Conservation (phyloP, 805 yeast species). For the Zygotorulaspora chibaensis region DNA sequence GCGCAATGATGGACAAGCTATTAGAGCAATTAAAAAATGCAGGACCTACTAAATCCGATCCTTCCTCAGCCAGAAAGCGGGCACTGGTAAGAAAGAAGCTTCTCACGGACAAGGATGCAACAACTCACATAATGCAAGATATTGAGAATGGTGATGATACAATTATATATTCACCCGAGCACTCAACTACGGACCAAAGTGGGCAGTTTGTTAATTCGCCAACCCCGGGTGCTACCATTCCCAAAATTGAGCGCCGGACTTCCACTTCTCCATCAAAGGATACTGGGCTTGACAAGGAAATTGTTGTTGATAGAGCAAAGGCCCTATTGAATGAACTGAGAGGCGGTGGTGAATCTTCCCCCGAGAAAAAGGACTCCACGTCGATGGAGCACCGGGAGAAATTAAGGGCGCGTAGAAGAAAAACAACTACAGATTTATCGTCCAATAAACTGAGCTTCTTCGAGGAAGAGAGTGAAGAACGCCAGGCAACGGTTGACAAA, state of each 20-base stretch:
- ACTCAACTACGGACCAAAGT: conserved; percentile 1
- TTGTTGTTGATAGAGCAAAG: conserved; percentile 50
- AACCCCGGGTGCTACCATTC: conserved; percentile 6
- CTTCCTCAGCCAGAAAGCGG: conserved; percentile 74
- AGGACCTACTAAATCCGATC: conserved; percentile 72
- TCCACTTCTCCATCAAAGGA: conserved; percentile 1
- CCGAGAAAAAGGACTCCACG: conserved; percentile 22
- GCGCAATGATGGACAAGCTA: conserved; percentile 74
- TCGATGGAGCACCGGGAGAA: conserved; percentile 29
- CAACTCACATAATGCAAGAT: conserved; percentile 13
- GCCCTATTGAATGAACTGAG: conserved; percentile 59
- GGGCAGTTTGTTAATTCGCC: not conserved
- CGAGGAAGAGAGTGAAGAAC: conserved; percentile 8
- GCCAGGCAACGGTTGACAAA: not conserved
- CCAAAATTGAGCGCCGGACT: not conserved
- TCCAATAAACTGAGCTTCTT: conserved; percentile 19
- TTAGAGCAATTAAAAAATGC: conserved; percentile 84
- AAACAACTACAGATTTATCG: conserved; percentile 10
- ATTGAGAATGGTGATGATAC: conserved; percentile 28
- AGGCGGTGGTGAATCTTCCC: conserved; percentile 31
- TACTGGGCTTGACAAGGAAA: conserved; percentile 22
- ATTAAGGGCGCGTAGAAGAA: conserved; percentile 27
- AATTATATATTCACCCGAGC: conserved; percentile 30
- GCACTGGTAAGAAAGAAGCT: conserved; percentile 69
- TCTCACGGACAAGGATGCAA: conserved; percentile 27